Conservation (phyloP, 371 early-diverging fungal species). For the Phascolomyces articulosus region DNA sequence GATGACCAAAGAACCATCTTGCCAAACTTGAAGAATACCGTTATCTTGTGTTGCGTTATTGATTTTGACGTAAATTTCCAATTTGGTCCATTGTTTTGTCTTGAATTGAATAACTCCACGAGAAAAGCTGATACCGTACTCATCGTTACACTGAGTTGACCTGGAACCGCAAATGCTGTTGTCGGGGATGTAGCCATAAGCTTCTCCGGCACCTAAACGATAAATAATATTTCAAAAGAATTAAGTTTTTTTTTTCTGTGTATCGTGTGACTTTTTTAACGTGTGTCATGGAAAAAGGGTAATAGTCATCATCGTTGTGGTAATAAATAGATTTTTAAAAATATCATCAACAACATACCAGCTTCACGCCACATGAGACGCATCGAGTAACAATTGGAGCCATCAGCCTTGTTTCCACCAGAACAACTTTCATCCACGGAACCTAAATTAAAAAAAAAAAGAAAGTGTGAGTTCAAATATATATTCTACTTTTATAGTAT, state of each 20-base stretch:
- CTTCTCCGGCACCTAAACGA: slow-evolving; percentile 31
- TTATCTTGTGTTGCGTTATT: slow-evolving; percentile 43
- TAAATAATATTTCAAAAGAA: background rate
- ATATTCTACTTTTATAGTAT: no score
- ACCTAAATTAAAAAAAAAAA: slow-evolving; percentile 18
- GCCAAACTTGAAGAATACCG: slow-evolving; percentile 48
- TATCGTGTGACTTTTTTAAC: background rate
- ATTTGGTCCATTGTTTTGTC: slow-evolving; percentile 37
- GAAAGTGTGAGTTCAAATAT: no score
- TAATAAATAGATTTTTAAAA: no score
- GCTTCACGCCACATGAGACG: slow-evolving; percentile 56
- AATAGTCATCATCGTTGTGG: no score
- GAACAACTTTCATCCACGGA: slow-evolving; percentile 47
- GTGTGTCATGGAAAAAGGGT: no score
- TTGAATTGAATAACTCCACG: slow-evolving; percentile 49
- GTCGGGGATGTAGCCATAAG: slow-evolving; percentile 53
- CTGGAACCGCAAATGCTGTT: slow-evolving; percentile 35
- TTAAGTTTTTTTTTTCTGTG: background rate
- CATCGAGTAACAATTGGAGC: slow-evolving; percentile 47
- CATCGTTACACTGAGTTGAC: slow-evolving; percentile 42
- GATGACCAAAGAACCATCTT: slow-evolving; percentile 41
- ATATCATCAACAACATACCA: slow-evolving; percentile 30
- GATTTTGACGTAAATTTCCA: slow-evolving; percentile 50
- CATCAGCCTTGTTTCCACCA: slow-evolving; percentile 49
- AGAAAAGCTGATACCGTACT: slow-evolving; percentile 55